Evolutionary conservation across 164 flowering plant genomes (phyloP).

Genomic region (Sextonia rubra): DNA sequence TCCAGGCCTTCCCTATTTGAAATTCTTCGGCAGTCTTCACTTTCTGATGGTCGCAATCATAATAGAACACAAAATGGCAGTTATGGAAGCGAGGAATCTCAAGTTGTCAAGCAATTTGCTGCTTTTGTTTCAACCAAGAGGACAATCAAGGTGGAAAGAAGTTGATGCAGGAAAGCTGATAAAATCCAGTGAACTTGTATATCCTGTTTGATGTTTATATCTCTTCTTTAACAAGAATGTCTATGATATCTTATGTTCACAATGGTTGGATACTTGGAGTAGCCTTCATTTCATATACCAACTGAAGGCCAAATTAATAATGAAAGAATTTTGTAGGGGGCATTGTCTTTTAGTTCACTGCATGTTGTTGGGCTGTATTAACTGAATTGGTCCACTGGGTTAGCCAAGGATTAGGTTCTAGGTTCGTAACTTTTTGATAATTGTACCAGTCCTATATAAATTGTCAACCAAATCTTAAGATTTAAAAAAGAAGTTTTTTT

Average conservation of each 20-base stretch:
- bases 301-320: neutral
- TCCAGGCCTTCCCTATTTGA: conserved; percentile 56
- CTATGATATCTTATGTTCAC: too few relatives aligned
- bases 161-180: conserved; percentile 8
- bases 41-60: conserved; percentile 18
- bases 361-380: too few relatives aligned
- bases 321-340: too few relatives aligned
- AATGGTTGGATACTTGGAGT: neutral
- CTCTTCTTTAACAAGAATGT: too few relatives aligned
- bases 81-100: conserved; percentile 24
- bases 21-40: conserved; percentile 46
- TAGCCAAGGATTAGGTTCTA: too few relatives aligned
- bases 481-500: too few relatives aligned
- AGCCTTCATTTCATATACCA: neutral
- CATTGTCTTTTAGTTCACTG: too few relatives aligned
- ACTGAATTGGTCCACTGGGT: too few relatives aligned
- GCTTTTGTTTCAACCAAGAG: conserved; percentile 61
- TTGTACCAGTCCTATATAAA: too few relatives aligned
- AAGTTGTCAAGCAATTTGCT: conserved; percentile 45
- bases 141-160: conserved; percentile 34
- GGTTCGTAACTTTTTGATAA: too few relatives aligned
- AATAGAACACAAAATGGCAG: conserved; percentile 8
- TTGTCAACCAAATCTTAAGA: too few relatives aligned
- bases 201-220: too few relatives aligned
- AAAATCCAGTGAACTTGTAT: neutral